Evolutionary conservation across 2,329 filamentous ascomycete genomes (phyloP), one percentile per base, ranked within the genome.

Genomic region (Cytospora paraplurivora): DNA sequence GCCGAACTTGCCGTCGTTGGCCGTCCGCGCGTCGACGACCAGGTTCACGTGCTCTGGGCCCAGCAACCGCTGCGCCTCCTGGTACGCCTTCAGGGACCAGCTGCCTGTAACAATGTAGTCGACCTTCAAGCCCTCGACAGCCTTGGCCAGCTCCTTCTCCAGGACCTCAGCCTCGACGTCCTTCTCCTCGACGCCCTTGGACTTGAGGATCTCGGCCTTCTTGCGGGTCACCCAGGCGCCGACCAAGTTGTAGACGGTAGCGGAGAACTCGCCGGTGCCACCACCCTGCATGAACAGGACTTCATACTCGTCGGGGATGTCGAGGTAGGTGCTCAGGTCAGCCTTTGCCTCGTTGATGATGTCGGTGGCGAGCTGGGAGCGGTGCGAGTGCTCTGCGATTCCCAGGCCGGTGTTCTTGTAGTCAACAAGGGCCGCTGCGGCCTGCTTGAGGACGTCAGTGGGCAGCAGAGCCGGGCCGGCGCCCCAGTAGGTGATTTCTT

Each of bases 101-200:
- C 89, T 87, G 60, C 94, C 94, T 4, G 94, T 97, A 60, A 97
- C 86, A 53, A 97, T 78, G 77, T 97, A 98, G 77, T 98, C 94
- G 51, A 96, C 75, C 78, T 89, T 90, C 69, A 97, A 79, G 64
- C 94, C 85, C 62, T 85, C 79, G 57, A 88, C 82, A 7, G 93
- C 83, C 59, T 86, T 85, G 66, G 83, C 81, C 66, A 91, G 79
- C 66, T 88, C 82, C 69, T 84, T 79, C 64, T 86, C 79, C 12
- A 90, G 74, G 51, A 87, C 76, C 12, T 80, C 80, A 58, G 85
- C 81, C 67, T 89, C 78, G 41, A 81, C 76, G 13, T 79, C 76
- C 38, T 82, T 76, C 35, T 83, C 79, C 49, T 78, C 79, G 44
- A 73, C 76, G 19, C 80, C 79, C 11, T 87, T 76, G 65, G 88